A percentile compares a stretch with the other conserved stretches of the same genome.
Evolutionary conservation across 768 basidiomycete genomes (phyloP).

Genomic region (Podaxis sp.): DNA sequence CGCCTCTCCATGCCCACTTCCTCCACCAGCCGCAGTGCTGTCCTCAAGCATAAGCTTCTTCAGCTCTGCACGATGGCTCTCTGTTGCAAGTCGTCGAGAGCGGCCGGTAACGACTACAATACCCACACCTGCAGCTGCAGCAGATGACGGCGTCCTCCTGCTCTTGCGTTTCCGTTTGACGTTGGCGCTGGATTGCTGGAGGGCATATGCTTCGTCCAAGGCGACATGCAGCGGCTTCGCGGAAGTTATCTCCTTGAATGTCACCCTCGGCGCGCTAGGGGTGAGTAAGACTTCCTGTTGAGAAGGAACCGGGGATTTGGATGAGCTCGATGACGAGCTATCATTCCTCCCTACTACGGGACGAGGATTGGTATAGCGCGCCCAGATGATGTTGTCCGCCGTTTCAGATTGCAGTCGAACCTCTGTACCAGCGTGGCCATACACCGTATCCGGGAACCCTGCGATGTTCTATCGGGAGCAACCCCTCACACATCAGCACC

Average conservation of each 20-base stretch:
- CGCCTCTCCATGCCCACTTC: slow-evolving; percentile 40
- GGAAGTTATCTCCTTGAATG: slow-evolving; percentile 56
- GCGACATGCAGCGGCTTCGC: slow-evolving; percentile 61
- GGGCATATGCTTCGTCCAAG: slow-evolving; percentile 40
- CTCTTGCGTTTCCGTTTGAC: not conserved
- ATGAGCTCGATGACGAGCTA: not conserved
- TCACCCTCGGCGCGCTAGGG: slow-evolving; percentile 51
- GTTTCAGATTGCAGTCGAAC: slow-evolving; percentile 75
- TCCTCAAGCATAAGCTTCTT: slow-evolving; percentile 58
- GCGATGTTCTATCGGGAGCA: slow-evolving; percentile 27
- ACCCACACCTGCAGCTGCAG: not conserved
- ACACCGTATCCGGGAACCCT: slow-evolving; percentile 66
- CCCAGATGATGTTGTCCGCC: slow-evolving; percentile 80
- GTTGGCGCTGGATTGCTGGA: slow-evolving; percentile 7
- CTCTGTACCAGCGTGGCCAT: slow-evolving; percentile 62
- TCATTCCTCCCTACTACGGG: not conserved
- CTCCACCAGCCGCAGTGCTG: slow-evolving; percentile 40
- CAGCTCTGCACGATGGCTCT: slow-evolving; percentile 49
- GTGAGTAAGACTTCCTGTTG: not conserved
- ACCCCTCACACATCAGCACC: not conserved
- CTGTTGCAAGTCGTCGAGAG: slow-evolving; percentile 68
- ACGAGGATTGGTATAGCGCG: slow-evolving; percentile 44
- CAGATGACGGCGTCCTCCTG: not conserved
- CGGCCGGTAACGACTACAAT: slow-evolving; percentile 72
- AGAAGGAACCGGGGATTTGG: not conserved